These are phyloP conservation scores for Gypsophila paniculata DNA, from an alignment of 179 eudicot species.

Conservation along the genomic window DNA sequence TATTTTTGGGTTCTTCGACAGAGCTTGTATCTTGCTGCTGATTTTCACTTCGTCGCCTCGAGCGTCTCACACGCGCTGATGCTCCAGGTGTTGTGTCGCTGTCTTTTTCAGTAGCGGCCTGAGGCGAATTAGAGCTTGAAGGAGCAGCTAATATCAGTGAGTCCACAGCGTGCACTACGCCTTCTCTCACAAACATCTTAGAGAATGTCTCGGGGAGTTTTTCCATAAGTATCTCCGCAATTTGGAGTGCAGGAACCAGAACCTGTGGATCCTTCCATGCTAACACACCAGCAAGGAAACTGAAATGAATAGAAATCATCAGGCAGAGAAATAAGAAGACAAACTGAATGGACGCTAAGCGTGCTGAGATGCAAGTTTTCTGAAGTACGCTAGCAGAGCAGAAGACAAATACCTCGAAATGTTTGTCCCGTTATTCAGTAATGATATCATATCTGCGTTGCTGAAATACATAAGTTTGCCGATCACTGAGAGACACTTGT, in stretches of 20 bases:
- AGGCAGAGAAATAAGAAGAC: slow-evolving; percentile 11
- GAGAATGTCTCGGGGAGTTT: slow-evolving; percentile 89
- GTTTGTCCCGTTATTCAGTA: slow-evolving; percentile 59
- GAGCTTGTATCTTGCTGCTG: slow-evolving; percentile 51
- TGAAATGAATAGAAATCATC: slow-evolving; percentile 18
- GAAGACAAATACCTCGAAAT: slow-evolving; percentile 60
- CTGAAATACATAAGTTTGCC: slow-evolving; percentile 98
- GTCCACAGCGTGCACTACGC: slow-evolving; percentile 97
- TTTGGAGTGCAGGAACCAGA: slow-evolving; percentile 88
- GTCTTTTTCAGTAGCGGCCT: slow-evolving; percentile 61
- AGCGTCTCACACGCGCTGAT: slow-evolving; percentile 75
- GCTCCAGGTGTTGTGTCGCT: slow-evolving; percentile 62
- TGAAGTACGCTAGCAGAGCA: not conserved
- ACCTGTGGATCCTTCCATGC: slow-evolving; percentile 99
- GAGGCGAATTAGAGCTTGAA: slow-evolving; percentile 38
- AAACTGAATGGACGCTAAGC: not conserved
- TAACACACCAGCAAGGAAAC: slow-evolving; percentile 95
- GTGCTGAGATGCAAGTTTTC: not conserved
- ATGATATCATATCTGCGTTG: slow-evolving; percentile 77
- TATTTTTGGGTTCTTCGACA: slow-evolving; percentile 54
- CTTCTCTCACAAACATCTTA: slow-evolving; percentile 96
- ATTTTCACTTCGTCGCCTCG: slow-evolving; percentile 68
- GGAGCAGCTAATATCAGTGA: slow-evolving; percentile 52
- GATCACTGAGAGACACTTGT: slow-evolving; percentile 90
- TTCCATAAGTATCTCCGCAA: slow-evolving; percentile 90